Evolutionary conservation across 169 alveolate species (phyloP).

Genomic region (Plasmodium yoelii): DNA sequence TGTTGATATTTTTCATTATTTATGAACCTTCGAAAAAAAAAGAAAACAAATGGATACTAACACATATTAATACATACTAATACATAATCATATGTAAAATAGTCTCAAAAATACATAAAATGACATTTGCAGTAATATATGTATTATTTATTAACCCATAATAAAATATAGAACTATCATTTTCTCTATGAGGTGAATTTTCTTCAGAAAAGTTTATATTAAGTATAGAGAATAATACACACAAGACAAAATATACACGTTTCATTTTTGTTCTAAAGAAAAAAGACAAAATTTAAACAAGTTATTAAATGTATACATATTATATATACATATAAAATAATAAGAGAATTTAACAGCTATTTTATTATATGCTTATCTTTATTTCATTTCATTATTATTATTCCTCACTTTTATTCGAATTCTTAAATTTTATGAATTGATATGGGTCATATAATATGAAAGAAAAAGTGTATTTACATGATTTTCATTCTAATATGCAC

Average conservation of each 20-base stretch:
- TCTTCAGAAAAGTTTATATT: constrained; percentile 30
- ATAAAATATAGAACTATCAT: constrained; percentile 65
- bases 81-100: constrained; percentile 7
- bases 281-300: too few relatives aligned
- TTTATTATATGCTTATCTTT: too few relatives aligned
- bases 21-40: constrained; percentile 52
- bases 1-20: constrained; percentile 72
- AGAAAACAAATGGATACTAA: constrained; percentile 13
- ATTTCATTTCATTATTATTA: too few relatives aligned
- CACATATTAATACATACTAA: not conserved
- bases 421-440: too few relatives aligned
- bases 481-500: not conserved
- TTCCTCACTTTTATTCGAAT: too few relatives aligned
- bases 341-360: too few relatives aligned
- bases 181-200: constrained; percentile 24
- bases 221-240: constrained; percentile 18
- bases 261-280: constrained; percentile 6
- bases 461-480: constrained; percentile 8
- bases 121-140: not conserved
- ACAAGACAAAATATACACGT: not conserved
- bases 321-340: too few relatives aligned
- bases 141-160: constrained; percentile 40
- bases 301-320: too few relatives aligned
- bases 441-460: not conserved
- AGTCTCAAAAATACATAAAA: not conserved